Base-by-base conservation (phyloP, 768 basidiomycete species). In the Pisolithus microcarpus region DNA sequence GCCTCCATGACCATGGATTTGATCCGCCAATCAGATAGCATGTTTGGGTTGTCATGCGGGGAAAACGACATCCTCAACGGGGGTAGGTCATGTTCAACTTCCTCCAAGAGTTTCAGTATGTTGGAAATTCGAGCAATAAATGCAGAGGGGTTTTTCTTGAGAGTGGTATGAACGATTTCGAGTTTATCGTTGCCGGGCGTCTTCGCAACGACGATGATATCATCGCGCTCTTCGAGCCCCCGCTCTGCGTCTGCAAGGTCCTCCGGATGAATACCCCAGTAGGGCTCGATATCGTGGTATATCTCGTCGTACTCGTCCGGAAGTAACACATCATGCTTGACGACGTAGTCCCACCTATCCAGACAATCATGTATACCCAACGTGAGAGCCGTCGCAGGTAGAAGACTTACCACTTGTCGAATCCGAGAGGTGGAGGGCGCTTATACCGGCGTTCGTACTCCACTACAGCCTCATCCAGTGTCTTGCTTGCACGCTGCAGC, bases 241-340 rank as follows among this genome's bases (percentile, higher is more conserved):
- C 46, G 24, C 31, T 60, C 66, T 0, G 54, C 49, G 9, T 21
- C 42, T 0, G 56, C 61, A 15, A 72, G 38, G 1, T 61, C 59
- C 1, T 40, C n/a, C 0, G 71, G 70, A 31, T 63, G 56, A 43
- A 75, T 56, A 0, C 67, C 73, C 63, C 64, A 70, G 56, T 64
- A 72, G 0, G 69, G 67, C 23, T 67, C 64, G 8, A 75, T 52
- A 47, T 74, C 66, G 7, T 60, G 54, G 49, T 64, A 56, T 45
- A 76, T 75, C 52, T 74, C 72, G 58, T 77, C 74, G 43, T 77
- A 76, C 49, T 76, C 75, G 52, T 76, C 76, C 15, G 68, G 70
- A 1, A 76, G 63, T 39, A 66, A 69, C 2, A 76, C 66, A 26
- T 66, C 53, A 52, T 77, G 55, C 46, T 56, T 55, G n/a, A 65